Conservation (phyloP, 2,329 filamentous ascomycete species). For the Ceratocystiopsis minuta region DNA sequence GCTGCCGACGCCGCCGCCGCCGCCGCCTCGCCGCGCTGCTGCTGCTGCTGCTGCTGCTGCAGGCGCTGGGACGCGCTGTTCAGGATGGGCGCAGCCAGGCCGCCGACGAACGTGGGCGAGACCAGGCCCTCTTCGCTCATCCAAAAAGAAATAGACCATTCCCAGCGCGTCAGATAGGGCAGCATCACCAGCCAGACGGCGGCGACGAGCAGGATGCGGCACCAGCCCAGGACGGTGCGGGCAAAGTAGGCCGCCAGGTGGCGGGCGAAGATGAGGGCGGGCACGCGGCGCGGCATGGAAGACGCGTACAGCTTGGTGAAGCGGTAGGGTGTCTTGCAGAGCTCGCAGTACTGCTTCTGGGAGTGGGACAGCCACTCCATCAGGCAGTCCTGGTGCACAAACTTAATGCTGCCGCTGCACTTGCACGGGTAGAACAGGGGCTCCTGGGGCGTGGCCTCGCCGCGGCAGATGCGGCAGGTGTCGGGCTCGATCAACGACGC, state of each 20-base stretch:
- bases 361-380: slow-evolving; percentile 99
- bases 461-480: slow-evolving; percentile 93
- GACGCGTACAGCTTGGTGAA: slow-evolving; percentile 97
- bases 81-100: background rate
- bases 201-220: slow-evolving; percentile 58
- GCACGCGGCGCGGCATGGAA: slow-evolving; percentile 75
- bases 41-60: no score
- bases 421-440: slow-evolving; percentile 96
- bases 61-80: no score
- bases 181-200: slow-evolving; percentile 80
- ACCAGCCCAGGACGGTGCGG: slow-evolving; percentile 57
- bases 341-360: slow-evolving; percentile 97
- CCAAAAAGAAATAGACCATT: slow-evolving; percentile 94
- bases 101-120: slow-evolving; percentile 1
- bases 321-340: slow-evolving; percentile 94
- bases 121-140: slow-evolving; percentile 57
- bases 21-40: background rate
- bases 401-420: slow-evolving; percentile 97
- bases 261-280: slow-evolving; percentile 60
- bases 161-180: slow-evolving; percentile 75
- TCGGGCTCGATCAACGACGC: slow-evolving; percentile 34
- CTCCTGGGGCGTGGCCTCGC: slow-evolving; percentile 65
- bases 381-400: slow-evolving; percentile 90
- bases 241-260: slow-evolving; percentile 59
- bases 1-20: background rate